Conservation (phyloP, 768 basidiomycete species). For the Lyophyllum atratum region DNA sequence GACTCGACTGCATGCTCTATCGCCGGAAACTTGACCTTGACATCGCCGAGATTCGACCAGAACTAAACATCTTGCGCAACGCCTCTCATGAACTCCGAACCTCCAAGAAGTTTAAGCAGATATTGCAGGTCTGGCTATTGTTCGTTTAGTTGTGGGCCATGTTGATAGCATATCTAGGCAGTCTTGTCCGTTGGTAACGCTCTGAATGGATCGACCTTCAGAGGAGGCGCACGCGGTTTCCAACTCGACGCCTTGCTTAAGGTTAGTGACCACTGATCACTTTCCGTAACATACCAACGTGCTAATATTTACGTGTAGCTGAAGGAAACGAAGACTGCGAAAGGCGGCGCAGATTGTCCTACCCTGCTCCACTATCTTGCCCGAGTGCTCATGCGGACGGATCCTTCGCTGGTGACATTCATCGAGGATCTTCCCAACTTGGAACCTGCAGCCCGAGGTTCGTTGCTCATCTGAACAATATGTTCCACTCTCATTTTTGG, state of each 20-base stretch:
- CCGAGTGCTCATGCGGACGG: conserved; percentile 64
- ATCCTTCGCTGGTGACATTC: conserved; percentile 68
- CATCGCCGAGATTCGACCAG: conserved; percentile 81
- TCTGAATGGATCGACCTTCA: conserved; percentile 79
- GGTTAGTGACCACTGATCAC: conserved; percentile 40
- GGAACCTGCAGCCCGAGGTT: conserved; percentile 83
- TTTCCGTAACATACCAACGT: conserved; percentile 4
- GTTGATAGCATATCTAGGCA: conserved; percentile 40
- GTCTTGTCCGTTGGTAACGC: conserved; percentile 81
- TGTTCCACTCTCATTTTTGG: neutral
- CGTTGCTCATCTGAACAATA: conserved; percentile 25
- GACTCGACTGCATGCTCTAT: conserved; percentile 83
- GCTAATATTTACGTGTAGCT: conserved; percentile 44
- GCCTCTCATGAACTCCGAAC: conserved; percentile 70
- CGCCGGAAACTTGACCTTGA: conserved; percentile 81
- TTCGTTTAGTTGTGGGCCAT: neutral
- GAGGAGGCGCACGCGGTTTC: conserved; percentile 85
- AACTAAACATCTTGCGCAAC: conserved; percentile 70
- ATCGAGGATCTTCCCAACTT: conserved; percentile 80
- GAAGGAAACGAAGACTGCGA: conserved; percentile 80
- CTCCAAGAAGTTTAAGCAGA: conserved; percentile 66
- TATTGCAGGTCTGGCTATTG: conserved; percentile 56
- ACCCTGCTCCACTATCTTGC: conserved; percentile 94
- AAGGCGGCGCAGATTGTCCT: conserved; percentile 69
- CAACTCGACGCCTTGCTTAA: conserved; percentile 80